Percentiles rank a stretch among this genome's conserved stretches.
Conservation (phyloP, 257 asterid genomes). For the Ehretia macrophylla region DNA sequence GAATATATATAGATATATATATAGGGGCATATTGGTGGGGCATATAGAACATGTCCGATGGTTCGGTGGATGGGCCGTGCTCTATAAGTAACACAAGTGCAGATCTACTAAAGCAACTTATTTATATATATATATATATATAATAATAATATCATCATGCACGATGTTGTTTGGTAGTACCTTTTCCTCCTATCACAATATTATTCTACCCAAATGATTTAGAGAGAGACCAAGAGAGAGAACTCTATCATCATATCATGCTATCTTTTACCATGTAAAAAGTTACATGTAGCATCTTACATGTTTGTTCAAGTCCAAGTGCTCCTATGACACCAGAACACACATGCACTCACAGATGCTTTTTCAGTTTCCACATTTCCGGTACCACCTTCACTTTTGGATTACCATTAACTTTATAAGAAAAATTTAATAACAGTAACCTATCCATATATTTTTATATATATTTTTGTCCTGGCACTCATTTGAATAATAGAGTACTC, state of each 20-base stretch:
- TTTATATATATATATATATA: background rate
- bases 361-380: no score
- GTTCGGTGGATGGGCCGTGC: constrained; percentile 15
- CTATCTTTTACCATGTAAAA: background rate
- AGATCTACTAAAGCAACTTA: background rate
- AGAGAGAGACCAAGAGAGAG: background rate
- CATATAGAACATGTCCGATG: constrained; percentile 5
- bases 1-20: background rate
- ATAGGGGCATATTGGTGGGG: background rate
- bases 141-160: constrained; percentile 4
- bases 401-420: no score
- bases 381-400: no score
- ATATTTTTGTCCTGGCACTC: no score
- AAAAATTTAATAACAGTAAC: no score
- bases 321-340: no score
- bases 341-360: no score
- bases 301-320: no score
- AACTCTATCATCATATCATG: background rate
- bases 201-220: constrained; percentile 18
- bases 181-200: constrained; percentile 10
- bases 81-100: constrained; percentile 10
- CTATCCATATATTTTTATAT: no score
- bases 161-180: constrained; percentile 5
- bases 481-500: no score
- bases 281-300: no score